phyloP scores from a whole-genome alignment of 148 eudicot species.

The Nepenthes gracilis region DNA sequence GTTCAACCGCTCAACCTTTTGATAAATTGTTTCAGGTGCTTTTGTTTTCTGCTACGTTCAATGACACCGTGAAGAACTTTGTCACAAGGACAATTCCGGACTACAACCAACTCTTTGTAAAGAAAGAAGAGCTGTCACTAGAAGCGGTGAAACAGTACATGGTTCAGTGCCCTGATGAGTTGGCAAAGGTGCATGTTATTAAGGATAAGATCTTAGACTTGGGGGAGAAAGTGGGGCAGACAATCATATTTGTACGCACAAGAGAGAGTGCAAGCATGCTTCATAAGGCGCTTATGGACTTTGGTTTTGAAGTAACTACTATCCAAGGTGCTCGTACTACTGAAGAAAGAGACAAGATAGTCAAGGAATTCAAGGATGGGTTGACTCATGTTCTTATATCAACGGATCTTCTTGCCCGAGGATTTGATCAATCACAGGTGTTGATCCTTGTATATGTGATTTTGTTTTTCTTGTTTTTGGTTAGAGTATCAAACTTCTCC shows the following conservation, averaged over 20 bases:
- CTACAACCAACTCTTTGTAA: constrained; percentile 73
- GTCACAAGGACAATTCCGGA: constrained; percentile 48
- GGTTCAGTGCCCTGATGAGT: constrained; percentile 73
- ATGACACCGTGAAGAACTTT: constrained; percentile 55
- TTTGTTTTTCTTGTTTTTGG: not conserved
- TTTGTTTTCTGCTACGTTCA: constrained; percentile 83
- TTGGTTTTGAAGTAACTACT: constrained; percentile 85
- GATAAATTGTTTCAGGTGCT: constrained; percentile 42
- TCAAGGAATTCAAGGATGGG: constrained; percentile 85
- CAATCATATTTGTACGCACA: constrained; percentile 74
- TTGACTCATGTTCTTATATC: constrained; percentile 86
- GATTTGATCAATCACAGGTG: constrained; percentile 89
- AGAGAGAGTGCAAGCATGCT: constrained; percentile 54
- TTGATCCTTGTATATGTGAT: not conserved
- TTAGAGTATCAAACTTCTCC: not conserved
- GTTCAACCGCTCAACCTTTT: no score
- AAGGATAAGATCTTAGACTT: constrained; percentile 70
- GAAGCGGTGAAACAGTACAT: constrained; percentile 82
- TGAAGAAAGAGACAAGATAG: constrained; percentile 81
- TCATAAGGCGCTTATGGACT: constrained; percentile 55
- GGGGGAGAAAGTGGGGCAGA: constrained; percentile 79
- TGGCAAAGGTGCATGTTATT: constrained; percentile 53
- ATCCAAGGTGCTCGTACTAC: constrained; percentile 78
- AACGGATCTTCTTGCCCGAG: constrained; percentile 88
- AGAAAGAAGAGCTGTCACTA: constrained; percentile 77